Conservation (phyloP, 768 basidiomycete species). For the Phlegmacium glaucopus region DNA sequence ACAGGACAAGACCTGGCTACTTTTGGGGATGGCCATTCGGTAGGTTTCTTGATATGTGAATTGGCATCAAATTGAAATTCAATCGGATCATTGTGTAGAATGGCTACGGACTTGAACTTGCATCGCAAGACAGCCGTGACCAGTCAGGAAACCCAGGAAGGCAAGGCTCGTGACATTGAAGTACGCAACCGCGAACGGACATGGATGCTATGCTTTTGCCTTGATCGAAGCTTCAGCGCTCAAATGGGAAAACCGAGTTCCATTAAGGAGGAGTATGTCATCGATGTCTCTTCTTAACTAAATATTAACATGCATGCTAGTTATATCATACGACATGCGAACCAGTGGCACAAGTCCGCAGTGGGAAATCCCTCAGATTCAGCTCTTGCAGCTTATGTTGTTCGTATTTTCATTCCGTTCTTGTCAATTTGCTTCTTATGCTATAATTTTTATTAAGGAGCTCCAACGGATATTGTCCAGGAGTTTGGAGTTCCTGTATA, state of each 20-base stretch:
- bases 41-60: slow-evolving; percentile 26
- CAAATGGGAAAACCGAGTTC: slow-evolving; percentile 97
- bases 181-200: slow-evolving; percentile 93
- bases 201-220: slow-evolving; percentile 84
- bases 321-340: slow-evolving; percentile 82
- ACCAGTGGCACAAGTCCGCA: slow-evolving; percentile 69
- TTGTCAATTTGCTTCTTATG: not conserved
- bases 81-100: slow-evolving; percentile 41
- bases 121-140: slow-evolving; percentile 76
- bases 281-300: not conserved
- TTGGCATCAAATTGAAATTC: not conserved
- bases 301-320: slow-evolving; percentile 33
- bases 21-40: slow-evolving; percentile 85
- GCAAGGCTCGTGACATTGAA: slow-evolving; percentile 73
- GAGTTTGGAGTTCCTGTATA: slow-evolving; percentile 88
- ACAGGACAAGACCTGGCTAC: slow-evolving; percentile 91
- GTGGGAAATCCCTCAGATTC: slow-evolving; percentile 62
- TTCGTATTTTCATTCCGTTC: slow-evolving; percentile 33
- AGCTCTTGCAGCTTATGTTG: slow-evolving; percentile 73
- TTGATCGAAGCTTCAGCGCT: slow-evolving; percentile 88
- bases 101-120: slow-evolving; percentile 94
- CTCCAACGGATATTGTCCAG: slow-evolving; percentile 87
- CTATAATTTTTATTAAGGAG: slow-evolving; percentile 44
- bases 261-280: slow-evolving; percentile 86
- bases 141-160: slow-evolving; percentile 73